Conservation (phyloP, 306 rosid species). For the Psophocarpus tetragonolobus region DNA sequence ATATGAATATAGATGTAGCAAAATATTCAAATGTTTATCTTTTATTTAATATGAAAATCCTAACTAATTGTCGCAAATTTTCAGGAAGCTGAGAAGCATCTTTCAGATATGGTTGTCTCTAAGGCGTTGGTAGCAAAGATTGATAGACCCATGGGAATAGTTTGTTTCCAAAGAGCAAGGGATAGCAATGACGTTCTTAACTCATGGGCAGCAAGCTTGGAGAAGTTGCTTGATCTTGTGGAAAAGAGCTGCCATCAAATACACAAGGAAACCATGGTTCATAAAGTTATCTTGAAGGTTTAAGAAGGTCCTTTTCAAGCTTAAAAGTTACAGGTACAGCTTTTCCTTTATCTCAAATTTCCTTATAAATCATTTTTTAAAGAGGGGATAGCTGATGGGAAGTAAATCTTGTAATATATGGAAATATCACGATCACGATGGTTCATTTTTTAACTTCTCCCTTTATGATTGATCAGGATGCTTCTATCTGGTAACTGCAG, state of each 20-base stretch:
- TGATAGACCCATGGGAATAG: constrained; percentile 85
- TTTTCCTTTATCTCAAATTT: constrained; percentile 1
- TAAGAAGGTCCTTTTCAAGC: constrained; percentile 20
- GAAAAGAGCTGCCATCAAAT: constrained; percentile 95
- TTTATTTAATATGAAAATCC: neutral
- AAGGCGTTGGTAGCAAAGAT: constrained; percentile 90
- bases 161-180: constrained; percentile 76
- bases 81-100: constrained; percentile 95
- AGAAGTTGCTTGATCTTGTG: constrained; percentile 89
- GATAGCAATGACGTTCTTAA: constrained; percentile 89
- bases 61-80: constrained; percentile 15
- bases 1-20: neutral
- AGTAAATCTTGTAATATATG: constrained; percentile 8
- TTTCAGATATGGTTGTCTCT: constrained; percentile 99
- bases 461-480: neutral
- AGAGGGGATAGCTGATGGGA: neutral
- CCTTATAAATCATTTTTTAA: neutral
- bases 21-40: neutral
- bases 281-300: constrained; percentile 66
- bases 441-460: neutral
- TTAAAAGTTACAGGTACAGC: constrained; percentile 30
- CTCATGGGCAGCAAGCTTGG: constrained; percentile 89
- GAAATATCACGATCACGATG: neutral
- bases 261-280: constrained; percentile 91
- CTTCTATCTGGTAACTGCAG: constrained; percentile 36